A percentile compares a stretch with the other conserved stretches of the same genome.
These are phyloP conservation scores for Colletotrichum sp. DNA, from an alignment of 2,329 filamentous ascomycete genomes.

Conservation along the genomic window DNA sequence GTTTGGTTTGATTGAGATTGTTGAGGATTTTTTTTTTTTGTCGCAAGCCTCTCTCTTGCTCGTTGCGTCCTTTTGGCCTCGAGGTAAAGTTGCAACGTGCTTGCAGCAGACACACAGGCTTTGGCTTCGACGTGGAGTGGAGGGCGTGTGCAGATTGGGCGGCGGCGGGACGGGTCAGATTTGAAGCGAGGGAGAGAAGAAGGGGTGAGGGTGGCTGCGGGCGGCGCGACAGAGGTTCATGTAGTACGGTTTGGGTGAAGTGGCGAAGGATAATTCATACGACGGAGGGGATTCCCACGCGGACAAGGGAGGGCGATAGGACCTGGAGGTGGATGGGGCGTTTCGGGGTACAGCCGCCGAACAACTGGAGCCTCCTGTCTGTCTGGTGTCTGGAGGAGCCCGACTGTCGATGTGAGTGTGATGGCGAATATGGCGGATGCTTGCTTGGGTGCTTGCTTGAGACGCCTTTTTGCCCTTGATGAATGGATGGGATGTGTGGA, in stretches of 20 bases:
- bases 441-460: neutral
- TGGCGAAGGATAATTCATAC: conserved; percentile 11
- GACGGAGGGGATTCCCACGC: neutral
- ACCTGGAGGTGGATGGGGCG: neutral
- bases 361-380: neutral
- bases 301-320: neutral
- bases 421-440: neutral
- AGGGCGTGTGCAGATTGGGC: neutral
- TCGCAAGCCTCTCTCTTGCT: neutral
- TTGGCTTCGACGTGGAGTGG: neutral
- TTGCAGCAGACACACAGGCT: neutral
- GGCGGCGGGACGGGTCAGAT: neutral
- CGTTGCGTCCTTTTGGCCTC: neutral
- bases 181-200: neutral
- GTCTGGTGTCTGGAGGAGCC: neutral
- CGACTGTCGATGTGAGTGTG: neutral
- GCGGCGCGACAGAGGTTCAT: conserved; percentile 17
- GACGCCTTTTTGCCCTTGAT: neutral
- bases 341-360: conserved; percentile 10
- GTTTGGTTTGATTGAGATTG: neutral
- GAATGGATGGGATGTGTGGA: neutral
- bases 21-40: neutral
- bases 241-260: conserved; percentile 14
- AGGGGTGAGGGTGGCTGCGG: conserved; percentile 4
- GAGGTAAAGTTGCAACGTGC: neutral